These are phyloP conservation scores for Quercus mongolica DNA, from an alignment of 306 rosid genomes.

Conservation along the genomic window DNA sequence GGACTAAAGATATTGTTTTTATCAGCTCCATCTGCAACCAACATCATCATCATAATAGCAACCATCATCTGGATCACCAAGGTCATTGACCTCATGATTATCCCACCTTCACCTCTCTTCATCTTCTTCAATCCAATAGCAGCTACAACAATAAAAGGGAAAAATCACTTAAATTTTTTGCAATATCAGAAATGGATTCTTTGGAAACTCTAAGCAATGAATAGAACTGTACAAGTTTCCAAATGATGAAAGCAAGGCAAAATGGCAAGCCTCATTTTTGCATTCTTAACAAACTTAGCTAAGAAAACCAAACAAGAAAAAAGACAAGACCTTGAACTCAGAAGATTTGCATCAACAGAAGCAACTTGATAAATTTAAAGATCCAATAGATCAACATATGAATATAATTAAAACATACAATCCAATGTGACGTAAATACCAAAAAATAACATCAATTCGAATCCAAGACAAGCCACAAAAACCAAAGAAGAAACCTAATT, in stretches of 20 bases:
- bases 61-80: constrained; percentile 12
- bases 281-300: neutral
- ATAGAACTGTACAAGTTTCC: constrained; percentile 16
- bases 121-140: constrained; percentile 16
- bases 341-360: neutral
- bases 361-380: neutral
- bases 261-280: neutral
- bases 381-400: neutral
- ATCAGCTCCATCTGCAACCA: constrained; percentile 45
- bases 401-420: neutral
- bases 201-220: neutral
- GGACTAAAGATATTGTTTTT: constrained; percentile 71
- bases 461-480: neutral
- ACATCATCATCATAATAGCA: constrained; percentile 7
- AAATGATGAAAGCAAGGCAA: constrained; percentile 41
- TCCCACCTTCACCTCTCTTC: constrained; percentile 28
- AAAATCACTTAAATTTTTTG: neutral
- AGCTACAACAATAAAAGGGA: constrained; percentile 2
- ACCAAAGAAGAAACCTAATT: neutral
- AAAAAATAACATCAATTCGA: neutral
- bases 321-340: neutral
- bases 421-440: neutral
- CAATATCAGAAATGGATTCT: neutral
- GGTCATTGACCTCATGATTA: constrained; percentile 4
- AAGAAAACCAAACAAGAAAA: neutral